Conservation (phyloP, 2,329 filamentous ascomycete species). For the Phaeosphaeriaceae sp. region DNA sequence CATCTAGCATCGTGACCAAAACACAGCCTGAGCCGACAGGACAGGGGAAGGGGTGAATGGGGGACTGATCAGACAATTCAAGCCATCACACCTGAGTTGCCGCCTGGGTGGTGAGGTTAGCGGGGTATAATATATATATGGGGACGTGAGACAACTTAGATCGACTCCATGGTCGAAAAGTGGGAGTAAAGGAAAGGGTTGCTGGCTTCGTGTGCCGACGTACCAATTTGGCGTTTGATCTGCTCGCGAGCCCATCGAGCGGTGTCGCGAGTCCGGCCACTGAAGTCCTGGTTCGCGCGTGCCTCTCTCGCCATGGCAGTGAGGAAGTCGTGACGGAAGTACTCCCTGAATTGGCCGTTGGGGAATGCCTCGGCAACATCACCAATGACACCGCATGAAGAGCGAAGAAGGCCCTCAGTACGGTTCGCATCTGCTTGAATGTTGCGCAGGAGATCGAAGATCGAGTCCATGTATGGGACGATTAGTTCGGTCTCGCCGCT, state of each 20-base stretch:
- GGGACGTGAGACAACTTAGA: conserved; percentile 2
- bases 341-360: conserved; percentile 81
- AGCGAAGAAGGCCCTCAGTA: conserved; percentile 88
- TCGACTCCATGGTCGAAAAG: background rate
- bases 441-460: conserved; percentile 84
- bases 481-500: conserved; percentile 76
- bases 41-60: conserved; percentile 13
- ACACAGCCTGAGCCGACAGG: conserved; percentile 16
- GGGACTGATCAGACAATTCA: conserved; percentile 26
- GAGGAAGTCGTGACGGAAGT: conserved; percentile 91
- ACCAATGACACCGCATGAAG: conserved; percentile 97
- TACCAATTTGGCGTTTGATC: conserved; percentile 83
- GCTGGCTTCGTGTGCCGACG: conserved; percentile 17
- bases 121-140: conserved; percentile 24
- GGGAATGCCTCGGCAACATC: conserved; percentile 95
- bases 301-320: conserved; percentile 90
- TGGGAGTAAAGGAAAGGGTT: conserved; percentile 16
- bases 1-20: conserved; percentile 24
- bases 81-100: conserved; percentile 45
- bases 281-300: conserved; percentile 86
- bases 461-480: conserved; percentile 78
- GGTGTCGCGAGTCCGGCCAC: conserved; percentile 85
- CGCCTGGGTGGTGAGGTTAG: conserved; percentile 39
- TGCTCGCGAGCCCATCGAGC: conserved; percentile 97
- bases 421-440: conserved; percentile 85